Conservation (phyloP, 75 land plant genomes). For the Cryptomeria japonica region DNA sequence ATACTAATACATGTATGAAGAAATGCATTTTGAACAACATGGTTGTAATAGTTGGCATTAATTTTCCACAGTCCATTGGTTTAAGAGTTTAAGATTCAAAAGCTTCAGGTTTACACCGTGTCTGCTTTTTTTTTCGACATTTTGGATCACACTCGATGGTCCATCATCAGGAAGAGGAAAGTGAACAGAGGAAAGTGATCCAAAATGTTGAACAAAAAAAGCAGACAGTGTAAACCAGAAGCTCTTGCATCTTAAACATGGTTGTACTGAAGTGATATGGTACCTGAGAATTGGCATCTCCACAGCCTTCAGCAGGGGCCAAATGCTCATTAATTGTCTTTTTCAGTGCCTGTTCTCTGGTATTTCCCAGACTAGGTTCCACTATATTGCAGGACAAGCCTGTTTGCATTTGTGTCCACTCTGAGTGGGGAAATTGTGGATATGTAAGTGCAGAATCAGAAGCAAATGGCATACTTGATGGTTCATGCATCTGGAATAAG, state of each 20-base stretch:
- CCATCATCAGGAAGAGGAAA: no score
- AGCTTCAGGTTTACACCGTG: no score
- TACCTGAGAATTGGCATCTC: conserved; percentile 32
- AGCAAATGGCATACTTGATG: conserved; percentile 22
- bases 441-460: conserved; percentile 27
- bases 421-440: conserved; percentile 26
- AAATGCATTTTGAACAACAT: conserved; percentile 1
- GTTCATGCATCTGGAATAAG: conserved; percentile 28
- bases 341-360: not conserved
- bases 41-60: not conserved
- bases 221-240: no score
- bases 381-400: conserved; percentile 9
- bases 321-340: not conserved
- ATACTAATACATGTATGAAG: not conserved
- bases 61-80: no score
- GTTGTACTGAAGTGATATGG: not conserved
- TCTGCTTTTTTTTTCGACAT: no score
- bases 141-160: no score
- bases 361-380: conserved; percentile 8
- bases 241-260: not conserved
- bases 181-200: no score
- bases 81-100: no score
- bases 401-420: conserved; percentile 11
- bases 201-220: no score
- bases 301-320: conserved; percentile 18